Conservation (phyloP, 192 early-diverging fungal species). For the Ambispora gerdemannii region DNA sequence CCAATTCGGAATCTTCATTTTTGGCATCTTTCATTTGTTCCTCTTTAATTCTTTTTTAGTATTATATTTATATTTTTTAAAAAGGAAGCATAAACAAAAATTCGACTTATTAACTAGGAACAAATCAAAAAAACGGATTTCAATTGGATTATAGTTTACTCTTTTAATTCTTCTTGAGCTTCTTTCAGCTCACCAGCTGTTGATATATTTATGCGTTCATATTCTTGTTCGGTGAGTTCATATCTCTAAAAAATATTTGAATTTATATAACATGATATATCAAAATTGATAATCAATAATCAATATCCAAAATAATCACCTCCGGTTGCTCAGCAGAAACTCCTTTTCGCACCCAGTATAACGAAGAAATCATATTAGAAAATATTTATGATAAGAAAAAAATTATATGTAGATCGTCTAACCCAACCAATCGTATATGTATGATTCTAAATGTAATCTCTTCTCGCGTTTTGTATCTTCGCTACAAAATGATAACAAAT, state of each 20-base stretch:
- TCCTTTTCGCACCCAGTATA: constrained; percentile 92
- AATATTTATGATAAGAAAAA: not conserved
- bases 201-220: constrained; percentile 68
- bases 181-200: constrained; percentile 63
- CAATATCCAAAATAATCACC: not conserved
- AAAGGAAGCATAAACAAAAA: not conserved
- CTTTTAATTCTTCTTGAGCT: constrained; percentile 59
- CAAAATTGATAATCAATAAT: not conserved
- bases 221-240: constrained; percentile 87
- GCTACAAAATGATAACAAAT: too few relatives aligned
- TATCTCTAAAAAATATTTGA: constrained; percentile 42
- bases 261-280: not conserved
- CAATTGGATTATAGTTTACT: constrained; percentile 32
- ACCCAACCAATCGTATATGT: too few relatives aligned
- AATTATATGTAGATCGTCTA: too few relatives aligned
- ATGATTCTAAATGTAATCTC: too few relatives aligned
- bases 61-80: not conserved
- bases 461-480: too few relatives aligned
- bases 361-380: constrained; percentile 79
- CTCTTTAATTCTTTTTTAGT: not conserved
- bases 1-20: constrained; percentile 57
- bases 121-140: constrained; percentile 26
- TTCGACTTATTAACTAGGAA: not conserved
- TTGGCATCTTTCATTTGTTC: not conserved
- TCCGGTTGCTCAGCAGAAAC: constrained; percentile 80